phyloP scores from a whole-genome alignment of 495 filamentous ascomycete species.

The Schizothecium vesticola region DNA sequence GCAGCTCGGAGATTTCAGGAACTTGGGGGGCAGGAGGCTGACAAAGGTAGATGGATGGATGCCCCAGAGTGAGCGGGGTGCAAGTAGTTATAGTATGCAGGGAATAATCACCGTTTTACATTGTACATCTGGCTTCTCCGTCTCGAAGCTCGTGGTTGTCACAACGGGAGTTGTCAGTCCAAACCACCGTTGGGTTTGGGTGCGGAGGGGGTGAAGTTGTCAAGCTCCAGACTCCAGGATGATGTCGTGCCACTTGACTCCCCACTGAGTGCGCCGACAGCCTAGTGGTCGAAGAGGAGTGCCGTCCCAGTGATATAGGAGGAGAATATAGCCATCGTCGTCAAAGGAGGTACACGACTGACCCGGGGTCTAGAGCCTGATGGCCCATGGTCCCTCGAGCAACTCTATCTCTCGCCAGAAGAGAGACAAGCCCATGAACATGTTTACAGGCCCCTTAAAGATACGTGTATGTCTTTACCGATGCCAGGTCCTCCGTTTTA shows the following conservation, averaged over 20 bases:
- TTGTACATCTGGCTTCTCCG: background rate
- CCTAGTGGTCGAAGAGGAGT: no score
- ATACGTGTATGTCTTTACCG: background rate
- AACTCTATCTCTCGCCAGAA: background rate
- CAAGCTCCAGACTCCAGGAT: no score
- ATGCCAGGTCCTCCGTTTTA: background rate
- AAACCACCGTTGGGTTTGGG: no score
- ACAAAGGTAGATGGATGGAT: background rate
- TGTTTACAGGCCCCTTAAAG: background rate
- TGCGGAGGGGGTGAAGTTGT: no score
- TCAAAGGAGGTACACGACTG: no score
- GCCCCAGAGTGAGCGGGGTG: background rate
- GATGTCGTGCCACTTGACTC: no score
- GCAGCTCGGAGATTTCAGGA: background rate
- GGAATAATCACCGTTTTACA: background rate
- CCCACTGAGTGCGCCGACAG: no score
- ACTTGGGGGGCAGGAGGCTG: background rate
- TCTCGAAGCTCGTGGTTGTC: background rate
- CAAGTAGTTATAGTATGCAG: background rate
- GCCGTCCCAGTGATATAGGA: no score
- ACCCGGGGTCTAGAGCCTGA: no score
- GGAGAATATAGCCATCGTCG: no score
- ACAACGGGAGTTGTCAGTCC: background rate
- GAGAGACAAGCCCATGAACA: background rate
- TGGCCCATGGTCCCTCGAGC: no score